phyloP scores from a whole-genome alignment of 768 basidiomycete genomes.

The Amanita fuliginea region DNA sequence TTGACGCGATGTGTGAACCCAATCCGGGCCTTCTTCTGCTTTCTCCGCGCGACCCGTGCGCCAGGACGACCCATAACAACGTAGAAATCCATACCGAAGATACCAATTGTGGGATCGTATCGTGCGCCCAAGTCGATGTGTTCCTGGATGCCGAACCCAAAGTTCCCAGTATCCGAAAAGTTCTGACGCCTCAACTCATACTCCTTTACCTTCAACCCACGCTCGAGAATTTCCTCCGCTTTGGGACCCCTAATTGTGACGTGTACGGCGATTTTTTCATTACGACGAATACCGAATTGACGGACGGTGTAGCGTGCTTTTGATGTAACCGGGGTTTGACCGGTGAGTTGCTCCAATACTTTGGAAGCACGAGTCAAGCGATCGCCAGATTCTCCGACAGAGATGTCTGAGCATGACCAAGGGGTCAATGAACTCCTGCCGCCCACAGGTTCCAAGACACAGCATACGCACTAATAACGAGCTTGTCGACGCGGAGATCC shows the following conservation, averaged over 20 bases:
- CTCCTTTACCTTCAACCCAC: slow-evolving; percentile 99
- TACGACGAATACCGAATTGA: slow-evolving; percentile 97
- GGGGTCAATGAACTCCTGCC: slow-evolving; percentile 6
- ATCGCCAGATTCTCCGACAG: slow-evolving; percentile 99
- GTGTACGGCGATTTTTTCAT: slow-evolving; percentile 99
- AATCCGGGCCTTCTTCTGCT: slow-evolving; percentile 77
- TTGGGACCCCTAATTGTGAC: slow-evolving; percentile 99
- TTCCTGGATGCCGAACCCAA: slow-evolving; percentile 98
- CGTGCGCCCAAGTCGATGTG: slow-evolving; percentile 99
- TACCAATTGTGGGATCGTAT: slow-evolving; percentile 97
- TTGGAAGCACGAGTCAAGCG: slow-evolving; percentile 97
- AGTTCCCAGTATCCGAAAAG: slow-evolving; percentile 99
- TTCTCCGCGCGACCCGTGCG: slow-evolving; percentile 82
- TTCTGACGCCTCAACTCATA: slow-evolving; percentile 96
- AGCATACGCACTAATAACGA: slow-evolving; percentile 87
- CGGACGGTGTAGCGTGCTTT: slow-evolving; percentile 99
- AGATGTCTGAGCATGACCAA: slow-evolving; percentile 68
- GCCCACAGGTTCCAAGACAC: slow-evolving; percentile 2
- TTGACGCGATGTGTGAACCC: slow-evolving; percentile 85
- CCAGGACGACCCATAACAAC: slow-evolving; percentile 97
- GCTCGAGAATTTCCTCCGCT: slow-evolving; percentile 98
- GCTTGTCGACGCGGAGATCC: slow-evolving; percentile 96
- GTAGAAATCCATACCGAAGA: slow-evolving; percentile 99
- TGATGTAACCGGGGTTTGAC: slow-evolving; percentile 98
- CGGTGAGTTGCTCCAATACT: slow-evolving; percentile 98